These are phyloP conservation scores for Kazachstania taianensis DNA, from an alignment of 805 yeast species.

Conservation along the genomic window DNA sequence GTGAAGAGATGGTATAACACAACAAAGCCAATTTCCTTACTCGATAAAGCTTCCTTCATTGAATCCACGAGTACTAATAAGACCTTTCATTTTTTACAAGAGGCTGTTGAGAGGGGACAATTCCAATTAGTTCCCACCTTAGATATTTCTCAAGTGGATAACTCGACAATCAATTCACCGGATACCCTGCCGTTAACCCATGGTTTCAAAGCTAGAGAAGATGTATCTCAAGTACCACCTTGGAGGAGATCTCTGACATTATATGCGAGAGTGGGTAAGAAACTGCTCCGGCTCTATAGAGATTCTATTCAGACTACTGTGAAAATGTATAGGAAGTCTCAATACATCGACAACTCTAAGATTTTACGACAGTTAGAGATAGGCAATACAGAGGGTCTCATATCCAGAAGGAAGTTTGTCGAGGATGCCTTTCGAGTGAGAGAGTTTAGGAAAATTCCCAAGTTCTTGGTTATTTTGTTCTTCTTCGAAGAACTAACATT, in stretches of 20 bases:
- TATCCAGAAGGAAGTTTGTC: constrained; percentile 40
- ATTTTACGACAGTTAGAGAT: constrained; percentile 1
- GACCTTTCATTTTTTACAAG: not conserved
- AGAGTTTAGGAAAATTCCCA: constrained; percentile 41
- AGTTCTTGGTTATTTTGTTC: constrained; percentile 38
- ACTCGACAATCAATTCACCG: constrained; percentile 20
- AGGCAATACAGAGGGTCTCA: not conserved
- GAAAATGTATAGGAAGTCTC: constrained; percentile 13
- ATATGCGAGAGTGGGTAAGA: constrained; percentile 36
- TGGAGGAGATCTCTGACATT: constrained; percentile 28
- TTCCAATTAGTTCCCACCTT: not conserved
- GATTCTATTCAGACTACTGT: constrained; percentile 43
- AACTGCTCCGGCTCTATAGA: constrained; percentile 43
- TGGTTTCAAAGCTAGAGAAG: constrained; percentile 17
- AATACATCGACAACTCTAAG: constrained; percentile 21
- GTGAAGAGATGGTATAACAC: too few species aligned
- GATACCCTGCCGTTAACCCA: constrained; percentile 26
- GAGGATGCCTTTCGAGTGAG: constrained; percentile 33
- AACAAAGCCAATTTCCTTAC: too few species aligned
- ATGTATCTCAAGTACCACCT: constrained; percentile 19
- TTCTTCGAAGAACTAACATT: constrained; percentile 49
- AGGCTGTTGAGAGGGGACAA: not conserved
- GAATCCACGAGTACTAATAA: not conserved
- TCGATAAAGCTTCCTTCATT: too few species aligned
- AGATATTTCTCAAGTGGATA: not conserved